Evolutionary conservation across 495 filamentous ascomycete species (phyloP), one percentile per base, ranked within the genome.

Genomic region (Penicillium atrosanguineum): DNA sequence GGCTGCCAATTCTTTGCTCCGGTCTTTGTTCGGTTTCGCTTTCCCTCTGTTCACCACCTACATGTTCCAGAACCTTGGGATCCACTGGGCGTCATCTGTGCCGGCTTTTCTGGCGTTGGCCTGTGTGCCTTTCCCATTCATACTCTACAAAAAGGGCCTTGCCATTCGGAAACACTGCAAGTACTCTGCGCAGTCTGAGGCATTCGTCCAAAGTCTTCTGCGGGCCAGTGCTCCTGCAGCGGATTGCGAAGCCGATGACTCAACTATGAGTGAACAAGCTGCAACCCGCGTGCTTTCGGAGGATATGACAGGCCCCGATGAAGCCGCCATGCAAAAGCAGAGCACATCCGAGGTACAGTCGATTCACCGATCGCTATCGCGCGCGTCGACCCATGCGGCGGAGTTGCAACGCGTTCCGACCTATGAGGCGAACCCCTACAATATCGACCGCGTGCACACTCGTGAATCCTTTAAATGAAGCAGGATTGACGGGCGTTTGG

Each of bases 11-110:
- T 73, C 83, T 8, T 76, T 90, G 1, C 69, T 90, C 7, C 74
- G 80, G 39, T 79, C 76, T 0, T 19, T 73, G 12, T 88, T 90
- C 53, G 88, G 88, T 38, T 83, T 86, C 26, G 83, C 79, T 0
- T 90, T 92, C 70, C 88, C 88, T 0, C 70, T 92, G 0, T 91
- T 92, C 70, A 90, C 87, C 1, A 79, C 76, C 0, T 69, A 83
- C 46, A 86, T 91, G 84, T 91, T 86, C 63, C 19, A 71, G 8
- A 73, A 81, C 54, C 73, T 91, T 2, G 87, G 87, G 48, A 81
- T 85, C 47, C 85, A 90, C 68, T 90, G 87, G 87, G 87, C 86
- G 3, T 83, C 78, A 19, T 80, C 78, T 5, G 70, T 91, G 36
- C 86, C 87, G 0, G 88, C 85, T 4, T 89, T 90, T 66, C 68